A percentile compares a stretch with the other conserved stretches of the same genome.
Evolutionary conservation across 2,329 filamentous ascomycete genomes (phyloP).

Genomic region (Huntiella decipiens): DNA sequence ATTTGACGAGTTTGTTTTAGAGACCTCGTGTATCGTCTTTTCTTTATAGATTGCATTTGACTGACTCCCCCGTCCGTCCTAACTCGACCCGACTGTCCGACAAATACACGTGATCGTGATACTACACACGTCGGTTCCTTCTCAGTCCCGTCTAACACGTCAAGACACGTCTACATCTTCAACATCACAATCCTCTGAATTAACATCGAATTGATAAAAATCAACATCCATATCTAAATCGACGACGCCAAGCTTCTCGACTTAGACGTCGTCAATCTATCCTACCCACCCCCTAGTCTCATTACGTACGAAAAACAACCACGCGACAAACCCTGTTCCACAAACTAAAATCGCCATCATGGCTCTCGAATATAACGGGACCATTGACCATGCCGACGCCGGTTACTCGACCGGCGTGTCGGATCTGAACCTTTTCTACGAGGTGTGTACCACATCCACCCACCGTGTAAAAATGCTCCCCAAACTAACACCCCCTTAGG

Average conservation of each 20-base stretch:
- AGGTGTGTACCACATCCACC: conserved; percentile 29
- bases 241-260: no score
- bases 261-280: neutral
- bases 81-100: no score
- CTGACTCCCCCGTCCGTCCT: no score
- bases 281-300: neutral
- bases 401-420: conserved; percentile 32
- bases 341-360: conserved; percentile 13
- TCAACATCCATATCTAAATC: no score
- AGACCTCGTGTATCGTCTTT: no score
- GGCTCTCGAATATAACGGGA: conserved; percentile 31
- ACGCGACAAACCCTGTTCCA: neutral
- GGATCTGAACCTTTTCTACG: conserved; percentile 74
- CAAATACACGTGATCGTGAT: no score
- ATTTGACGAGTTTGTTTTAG: neutral
- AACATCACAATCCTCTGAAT: no score
- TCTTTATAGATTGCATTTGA: no score
- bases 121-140: no score
- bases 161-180: no score
- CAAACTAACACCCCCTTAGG: conserved; percentile 24
- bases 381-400: conserved; percentile 27
- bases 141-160: no score
- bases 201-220: no score
- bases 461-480: neutral
- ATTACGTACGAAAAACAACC: conserved; percentile 3